Evolutionary conservation across 208 protist genomes (phyloP).

Genomic region (Vickermania spadyakhi): DNA sequence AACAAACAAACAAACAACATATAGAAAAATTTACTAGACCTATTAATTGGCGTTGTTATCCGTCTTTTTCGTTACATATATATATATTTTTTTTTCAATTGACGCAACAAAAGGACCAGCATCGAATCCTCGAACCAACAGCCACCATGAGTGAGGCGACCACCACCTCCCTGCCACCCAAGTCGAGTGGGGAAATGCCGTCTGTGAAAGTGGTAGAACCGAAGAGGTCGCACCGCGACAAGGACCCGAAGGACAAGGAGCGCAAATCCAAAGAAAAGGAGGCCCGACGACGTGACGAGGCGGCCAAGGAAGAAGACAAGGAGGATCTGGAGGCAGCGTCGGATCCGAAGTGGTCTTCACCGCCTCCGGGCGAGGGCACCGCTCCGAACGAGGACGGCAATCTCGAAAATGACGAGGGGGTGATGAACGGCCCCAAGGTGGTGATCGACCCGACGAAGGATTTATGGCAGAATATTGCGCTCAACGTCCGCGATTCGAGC

Average conservation of each 20-base stretch:
- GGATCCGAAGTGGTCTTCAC: background rate
- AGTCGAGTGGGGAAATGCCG: no score
- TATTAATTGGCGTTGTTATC: no score
- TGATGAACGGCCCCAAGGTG: slow-evolving; percentile 14
- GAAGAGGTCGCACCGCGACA: background rate
- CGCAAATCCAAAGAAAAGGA: background rate
- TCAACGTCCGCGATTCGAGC: slow-evolving; percentile 57
- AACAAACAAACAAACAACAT: background rate
- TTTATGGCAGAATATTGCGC: slow-evolving; percentile 83
- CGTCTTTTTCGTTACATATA: no score
- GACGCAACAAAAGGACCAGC: no score
- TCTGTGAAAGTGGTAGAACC: background rate
- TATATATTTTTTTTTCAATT: no score
- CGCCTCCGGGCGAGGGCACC: background rate
- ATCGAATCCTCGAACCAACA: no score
- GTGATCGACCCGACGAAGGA: slow-evolving; percentile 74
- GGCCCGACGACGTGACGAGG: background rate
- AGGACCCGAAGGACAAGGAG: background rate
- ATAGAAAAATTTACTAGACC: no score
- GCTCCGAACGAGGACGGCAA: background rate
- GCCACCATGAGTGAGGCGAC: no score
- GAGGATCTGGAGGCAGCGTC: background rate
- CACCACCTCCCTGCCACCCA: no score
- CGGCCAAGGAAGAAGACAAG: background rate
- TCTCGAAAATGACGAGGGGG: background rate